phyloP scores from a whole-genome alignment of 345 rosid genomes.

The Brassica nigra region DNA sequence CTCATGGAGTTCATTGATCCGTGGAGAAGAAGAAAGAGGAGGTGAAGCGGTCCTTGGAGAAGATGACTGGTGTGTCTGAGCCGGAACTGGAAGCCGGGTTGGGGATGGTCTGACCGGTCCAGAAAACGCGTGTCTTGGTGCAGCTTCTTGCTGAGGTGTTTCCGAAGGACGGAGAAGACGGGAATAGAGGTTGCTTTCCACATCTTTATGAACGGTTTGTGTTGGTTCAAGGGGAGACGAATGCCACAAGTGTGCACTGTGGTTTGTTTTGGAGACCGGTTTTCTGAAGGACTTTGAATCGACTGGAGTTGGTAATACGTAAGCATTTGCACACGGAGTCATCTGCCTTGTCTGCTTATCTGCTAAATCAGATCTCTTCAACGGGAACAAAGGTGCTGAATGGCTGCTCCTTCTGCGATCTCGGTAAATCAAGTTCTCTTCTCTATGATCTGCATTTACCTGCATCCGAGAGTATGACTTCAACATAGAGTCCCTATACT shows the following conservation, averaged over 20 bases:
- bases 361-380: slow-evolving; percentile 56
- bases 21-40: slow-evolving; percentile 79
- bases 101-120: slow-evolving; percentile 70
- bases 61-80: slow-evolving; percentile 44
- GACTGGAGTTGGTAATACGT: slow-evolving; percentile 77
- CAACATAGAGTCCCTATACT: background rate
- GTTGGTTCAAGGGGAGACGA: slow-evolving; percentile 88
- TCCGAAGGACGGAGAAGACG: slow-evolving; percentile 76
- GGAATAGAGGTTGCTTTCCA: slow-evolving; percentile 38
- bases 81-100: slow-evolving; percentile 42
- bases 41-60: slow-evolving; percentile 85
- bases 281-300: slow-evolving; percentile 53
- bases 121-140: slow-evolving; percentile 53
- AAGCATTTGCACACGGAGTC: slow-evolving; percentile 51
- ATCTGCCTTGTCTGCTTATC: slow-evolving; percentile 56
- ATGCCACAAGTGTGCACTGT: slow-evolving; percentile 50
- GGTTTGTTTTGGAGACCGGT: slow-evolving; percentile 45
- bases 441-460: slow-evolving; percentile 22
- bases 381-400: slow-evolving; percentile 82
- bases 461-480: background rate
- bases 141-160: slow-evolving; percentile 26
- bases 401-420: slow-evolving; percentile 58
- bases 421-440: slow-evolving; percentile 18
- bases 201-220: slow-evolving; percentile 52
- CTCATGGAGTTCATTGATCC: slow-evolving; percentile 88